Base-by-base conservation (phyloP, 2,329 filamentous ascomycete genomes). In the Leptographium procerum region DNA sequence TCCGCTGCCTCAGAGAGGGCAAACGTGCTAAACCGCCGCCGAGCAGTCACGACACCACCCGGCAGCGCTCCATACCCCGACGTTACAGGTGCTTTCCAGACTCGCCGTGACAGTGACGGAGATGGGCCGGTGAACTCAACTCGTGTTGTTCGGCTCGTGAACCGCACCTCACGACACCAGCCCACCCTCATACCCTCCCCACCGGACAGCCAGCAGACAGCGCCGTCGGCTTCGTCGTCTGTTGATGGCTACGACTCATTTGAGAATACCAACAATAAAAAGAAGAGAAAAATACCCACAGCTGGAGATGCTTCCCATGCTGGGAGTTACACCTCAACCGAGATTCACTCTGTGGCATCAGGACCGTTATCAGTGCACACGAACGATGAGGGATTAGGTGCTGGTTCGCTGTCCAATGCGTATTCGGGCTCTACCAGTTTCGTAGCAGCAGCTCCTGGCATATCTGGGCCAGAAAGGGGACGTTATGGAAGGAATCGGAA, bases 191-290 rank as follows among this genome's bases (percentile, higher is more conserved):
- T 60, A 28, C 33, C 55, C 7, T 45, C 60, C 3, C 55, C 59
- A 10, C 36, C 56, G 3, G 48, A 58, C 2, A 77, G 77, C 58
- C 71, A 75, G 22, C 77, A 83, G 54, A 53, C 59, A 1, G 40
- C 86, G 54, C 80, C 80, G 50, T 90, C 89, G 14, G 84, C 86
- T 28, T 79, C 82, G 7, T 87, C 86, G 5, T 87, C 86, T 3
- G 76, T 83, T 13, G 92, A 97, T 69, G 91, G 91, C 16, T 97
- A 97, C 70, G 94, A 99, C 71, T 94, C 90, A 8, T 95, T 96
- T 66, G 94, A 99, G 72, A 97, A 97, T 67, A 95, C 90, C 40
- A 97, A 96, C 71, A 99, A 99, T 70, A 99, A 99, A 74, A 99
- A 97, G 77, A 97, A 99, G 73, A 83, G 94, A 65, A 99, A 99